Percentiles rank a stretch among this genome's conserved stretches.
Conservation (phyloP, 176 grass and related monocot species). For the Otatea glauca region DNA sequence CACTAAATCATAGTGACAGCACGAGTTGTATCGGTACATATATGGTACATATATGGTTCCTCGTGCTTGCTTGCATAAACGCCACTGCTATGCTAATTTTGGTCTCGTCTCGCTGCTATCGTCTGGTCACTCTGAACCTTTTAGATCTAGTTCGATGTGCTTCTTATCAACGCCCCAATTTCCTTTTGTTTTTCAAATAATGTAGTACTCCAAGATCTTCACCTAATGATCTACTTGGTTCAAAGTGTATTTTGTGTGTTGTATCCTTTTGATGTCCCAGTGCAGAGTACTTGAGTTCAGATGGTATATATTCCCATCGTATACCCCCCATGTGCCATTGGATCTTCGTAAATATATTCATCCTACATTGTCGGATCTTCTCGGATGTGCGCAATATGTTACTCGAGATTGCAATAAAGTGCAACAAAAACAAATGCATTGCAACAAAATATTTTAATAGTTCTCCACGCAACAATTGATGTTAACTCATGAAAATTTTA, state of each 20-base stretch:
- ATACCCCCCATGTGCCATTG: no score
- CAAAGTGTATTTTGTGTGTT: background rate
- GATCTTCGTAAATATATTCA: no score
- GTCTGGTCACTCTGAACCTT: background rate
- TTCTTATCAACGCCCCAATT: background rate
- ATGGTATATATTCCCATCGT: no score
- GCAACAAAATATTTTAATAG: no score
- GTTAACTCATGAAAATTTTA: no score
- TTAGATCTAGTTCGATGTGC: background rate
- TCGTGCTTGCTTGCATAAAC: background rate
- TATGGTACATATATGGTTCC: constrained; percentile 32
- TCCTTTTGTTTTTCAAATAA: background rate
- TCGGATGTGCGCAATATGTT: no score
- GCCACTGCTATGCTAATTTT: constrained; percentile 15
- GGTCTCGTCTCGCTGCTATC: background rate
- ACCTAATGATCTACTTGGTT: background rate
- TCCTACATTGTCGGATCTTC: no score
- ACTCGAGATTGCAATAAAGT: no score
- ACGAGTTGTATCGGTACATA: constrained; percentile 41
- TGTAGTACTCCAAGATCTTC: background rate
- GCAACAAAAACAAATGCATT: no score
- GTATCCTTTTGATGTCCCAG: background rate
- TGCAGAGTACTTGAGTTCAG: background rate
- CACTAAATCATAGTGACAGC: constrained; percentile 24
- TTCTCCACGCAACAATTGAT: no score